These are phyloP conservation scores for Ochetophila trinervis DNA, from an alignment of 306 rosid genomes.

Conservation along the genomic window DNA sequence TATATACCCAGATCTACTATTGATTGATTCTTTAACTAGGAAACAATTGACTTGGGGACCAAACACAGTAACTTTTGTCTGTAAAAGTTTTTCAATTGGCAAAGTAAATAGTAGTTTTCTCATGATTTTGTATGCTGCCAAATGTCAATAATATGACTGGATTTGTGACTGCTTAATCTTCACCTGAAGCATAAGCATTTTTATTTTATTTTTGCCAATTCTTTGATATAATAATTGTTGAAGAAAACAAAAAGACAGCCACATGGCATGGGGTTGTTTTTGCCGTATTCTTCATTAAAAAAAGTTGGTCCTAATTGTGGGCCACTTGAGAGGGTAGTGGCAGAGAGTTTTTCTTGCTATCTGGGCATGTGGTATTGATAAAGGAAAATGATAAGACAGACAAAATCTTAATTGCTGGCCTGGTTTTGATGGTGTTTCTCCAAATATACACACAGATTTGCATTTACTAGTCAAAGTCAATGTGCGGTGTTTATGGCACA, in stretches of 20 bases:
- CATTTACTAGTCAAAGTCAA: not conserved
- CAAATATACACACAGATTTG: not conserved
- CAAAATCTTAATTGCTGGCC: not conserved
- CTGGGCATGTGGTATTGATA: slow-evolving; percentile 17
- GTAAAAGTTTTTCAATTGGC: too few species aligned
- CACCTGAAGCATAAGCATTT: not conserved
- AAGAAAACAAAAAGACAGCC: slow-evolving; percentile 10
- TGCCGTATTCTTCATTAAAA: not conserved
- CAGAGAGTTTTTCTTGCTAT: slow-evolving; percentile 2
- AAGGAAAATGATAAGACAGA: not conserved
- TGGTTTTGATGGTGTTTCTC: not conserved
- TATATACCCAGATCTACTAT: too few species aligned
- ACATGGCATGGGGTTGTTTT: slow-evolving; percentile 2
- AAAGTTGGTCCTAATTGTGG: not conserved
- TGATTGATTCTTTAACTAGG: too few species aligned
- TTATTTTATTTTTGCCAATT: not conserved
- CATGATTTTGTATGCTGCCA: not conserved
- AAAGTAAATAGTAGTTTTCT: not conserved
- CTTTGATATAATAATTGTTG: slow-evolving; percentile 1
- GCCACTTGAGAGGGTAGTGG: not conserved
- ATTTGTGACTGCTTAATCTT: slow-evolving; percentile 2
- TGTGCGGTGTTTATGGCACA: not conserved
- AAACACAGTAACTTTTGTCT: too few species aligned
- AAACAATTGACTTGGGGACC: too few species aligned
- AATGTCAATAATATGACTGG: slow-evolving; percentile 8